These are phyloP conservation scores for Hypoxylon rickii DNA, from an alignment of 495 filamentous ascomycete species.

Conservation along the genomic window DNA sequence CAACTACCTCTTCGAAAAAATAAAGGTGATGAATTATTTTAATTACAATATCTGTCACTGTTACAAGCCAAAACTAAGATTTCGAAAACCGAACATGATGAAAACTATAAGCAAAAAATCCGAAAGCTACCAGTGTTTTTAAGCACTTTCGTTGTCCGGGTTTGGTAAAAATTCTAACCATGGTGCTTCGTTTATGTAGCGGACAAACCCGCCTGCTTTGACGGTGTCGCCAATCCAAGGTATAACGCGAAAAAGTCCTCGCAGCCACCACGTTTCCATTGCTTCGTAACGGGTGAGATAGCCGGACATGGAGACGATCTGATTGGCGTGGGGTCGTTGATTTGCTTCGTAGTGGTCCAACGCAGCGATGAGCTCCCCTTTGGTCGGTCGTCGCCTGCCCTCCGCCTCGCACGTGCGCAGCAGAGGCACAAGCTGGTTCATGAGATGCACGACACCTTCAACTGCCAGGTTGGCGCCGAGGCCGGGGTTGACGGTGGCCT, in stretches of 20 bases:
- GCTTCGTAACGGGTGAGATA: conserved; percentile 30
- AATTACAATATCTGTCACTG: no score
- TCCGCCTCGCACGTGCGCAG: background rate
- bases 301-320: conserved; percentile 10
- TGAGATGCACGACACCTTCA: conserved; percentile 30
- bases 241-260: conserved; percentile 10
- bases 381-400: conserved; percentile 5
- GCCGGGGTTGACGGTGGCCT: conserved; percentile 33
- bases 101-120: no score
- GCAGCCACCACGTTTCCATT: conserved; percentile 31
- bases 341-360: conserved; percentile 28
- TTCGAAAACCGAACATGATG: no score
- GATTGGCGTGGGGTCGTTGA: conserved; percentile 28
- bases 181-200: background rate
- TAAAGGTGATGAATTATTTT: no score
- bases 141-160: no score
- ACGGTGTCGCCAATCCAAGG: background rate
- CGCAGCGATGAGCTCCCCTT: conserved; percentile 9
- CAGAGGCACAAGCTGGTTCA: conserved; percentile 26
- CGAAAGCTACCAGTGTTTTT: no score
- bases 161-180: conserved; percentile 2
- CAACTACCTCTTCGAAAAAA: no score
- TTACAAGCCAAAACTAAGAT: no score
- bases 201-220: background rate
- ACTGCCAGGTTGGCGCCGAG: conserved; percentile 33